Evolutionary conservation across 306 rosid genomes (phyloP).

Genomic region (Dalbergia cochinchinensis): DNA sequence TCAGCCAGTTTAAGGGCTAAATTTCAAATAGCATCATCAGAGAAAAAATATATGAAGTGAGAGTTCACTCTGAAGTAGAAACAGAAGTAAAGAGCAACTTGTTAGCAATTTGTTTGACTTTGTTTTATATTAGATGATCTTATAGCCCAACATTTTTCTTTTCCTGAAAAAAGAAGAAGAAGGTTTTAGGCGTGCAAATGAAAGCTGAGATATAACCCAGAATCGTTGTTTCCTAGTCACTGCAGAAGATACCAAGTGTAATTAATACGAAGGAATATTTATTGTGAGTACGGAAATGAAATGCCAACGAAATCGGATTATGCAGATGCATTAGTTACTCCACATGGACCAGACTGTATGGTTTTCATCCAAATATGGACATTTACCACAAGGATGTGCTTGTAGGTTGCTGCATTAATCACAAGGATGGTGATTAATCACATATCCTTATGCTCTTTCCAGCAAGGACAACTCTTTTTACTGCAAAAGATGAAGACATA

Average conservation of each 20-base stretch:
- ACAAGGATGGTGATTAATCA: background rate
- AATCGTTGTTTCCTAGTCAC: conserved; percentile 6
- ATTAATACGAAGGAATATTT: conserved; percentile 10
- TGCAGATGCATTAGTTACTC: conserved; percentile 11
- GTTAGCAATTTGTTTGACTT: background rate
- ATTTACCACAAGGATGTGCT: conserved; percentile 30
- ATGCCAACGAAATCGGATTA: background rate
- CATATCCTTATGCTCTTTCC: background rate
- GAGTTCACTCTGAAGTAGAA: no score
- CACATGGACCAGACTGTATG: conserved; percentile 5
- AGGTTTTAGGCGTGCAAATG: background rate
- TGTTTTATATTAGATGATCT: background rate
- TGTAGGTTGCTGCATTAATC: conserved; percentile 7
- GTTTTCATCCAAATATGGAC: conserved; percentile 8
- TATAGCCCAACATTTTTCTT: background rate
- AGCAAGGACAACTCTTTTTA: background rate
- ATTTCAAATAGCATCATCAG: background rate
- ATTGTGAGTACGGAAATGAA: conserved; percentile 21
- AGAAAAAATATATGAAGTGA: no score
- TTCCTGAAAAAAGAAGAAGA: background rate
- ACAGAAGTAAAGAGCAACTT: background rate
- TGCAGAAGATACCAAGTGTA: background rate
- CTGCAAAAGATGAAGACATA: background rate
- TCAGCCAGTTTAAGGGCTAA: background rate
- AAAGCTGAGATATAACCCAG: no score